Conservation (phyloP, 2,329 filamentous ascomycete genomes). For the Ophiocordyceps camponoti-floridani region DNA sequence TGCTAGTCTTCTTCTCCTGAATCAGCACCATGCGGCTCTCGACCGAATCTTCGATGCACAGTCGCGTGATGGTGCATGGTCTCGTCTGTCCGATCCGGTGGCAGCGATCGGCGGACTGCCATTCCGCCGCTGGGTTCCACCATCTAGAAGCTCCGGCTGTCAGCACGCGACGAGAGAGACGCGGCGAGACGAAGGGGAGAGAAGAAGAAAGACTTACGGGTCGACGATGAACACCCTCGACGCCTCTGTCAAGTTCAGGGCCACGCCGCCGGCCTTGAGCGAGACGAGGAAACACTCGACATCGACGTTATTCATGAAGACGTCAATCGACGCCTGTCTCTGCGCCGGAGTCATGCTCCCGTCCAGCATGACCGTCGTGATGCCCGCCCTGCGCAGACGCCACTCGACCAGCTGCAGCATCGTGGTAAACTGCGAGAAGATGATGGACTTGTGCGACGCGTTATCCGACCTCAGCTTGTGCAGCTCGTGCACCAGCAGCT, state of each 20-base stretch:
- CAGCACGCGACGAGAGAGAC: not conserved
- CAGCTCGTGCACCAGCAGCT: constrained; percentile 85
- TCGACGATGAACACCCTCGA: constrained; percentile 92
- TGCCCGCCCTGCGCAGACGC: constrained; percentile 88
- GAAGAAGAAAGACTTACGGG: constrained; percentile 44
- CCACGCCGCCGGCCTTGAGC: constrained; percentile 88
- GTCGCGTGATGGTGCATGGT: constrained; percentile 81
- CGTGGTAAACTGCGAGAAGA: constrained; percentile 92
- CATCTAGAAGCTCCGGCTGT: constrained; percentile 36
- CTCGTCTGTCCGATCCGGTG: constrained; percentile 92
- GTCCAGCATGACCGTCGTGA: constrained; percentile 96
- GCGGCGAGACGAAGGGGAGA: not conserved
- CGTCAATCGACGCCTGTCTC: constrained; percentile 81
- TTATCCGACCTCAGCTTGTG: constrained; percentile 86
- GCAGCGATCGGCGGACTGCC: constrained; percentile 88
- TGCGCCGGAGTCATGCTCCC: constrained; percentile 92
- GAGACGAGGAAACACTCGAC: constrained; percentile 95
- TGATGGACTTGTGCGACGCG: constrained; percentile 87
- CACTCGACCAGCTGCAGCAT: constrained; percentile 97
- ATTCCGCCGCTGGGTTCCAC: constrained; percentile 99
- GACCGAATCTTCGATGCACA: constrained; percentile 93
- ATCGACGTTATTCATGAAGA: constrained; percentile 90
- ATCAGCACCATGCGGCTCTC: constrained; percentile 89
- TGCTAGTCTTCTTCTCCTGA: constrained; percentile 96
- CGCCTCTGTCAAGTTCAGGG: constrained; percentile 86